Evolutionary conservation across 2,329 filamentous ascomycete genomes (phyloP), one percentile per base, ranked within the genome.

Genomic region (Pezicula radicicola): DNA sequence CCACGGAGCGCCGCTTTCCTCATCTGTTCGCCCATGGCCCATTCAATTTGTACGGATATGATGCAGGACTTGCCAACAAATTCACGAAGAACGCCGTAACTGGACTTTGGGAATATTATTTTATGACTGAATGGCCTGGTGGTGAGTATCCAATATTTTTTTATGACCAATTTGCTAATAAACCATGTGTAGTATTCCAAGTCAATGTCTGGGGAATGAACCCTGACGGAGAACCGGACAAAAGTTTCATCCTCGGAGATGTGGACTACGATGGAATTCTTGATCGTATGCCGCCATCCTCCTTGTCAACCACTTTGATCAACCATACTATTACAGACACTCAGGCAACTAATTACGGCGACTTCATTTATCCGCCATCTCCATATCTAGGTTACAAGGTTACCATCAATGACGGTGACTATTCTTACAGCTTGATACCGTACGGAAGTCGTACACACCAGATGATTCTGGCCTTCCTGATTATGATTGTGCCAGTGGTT

Each of bases 191-290:
- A 2, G 68, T 77, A 46, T 77, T 81, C 49, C 81, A 85, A 60
- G 68, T 85, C 54, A 87, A 85, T 57, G 73, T 84, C 6, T 87
- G 84, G 84, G 84, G 84, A 42, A 81, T 85, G 63, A 83, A 85
- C 57, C 75, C 77, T 0, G 76, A 85, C 63, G 81, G 82, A n/a
- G 69, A 78, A 58, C 82, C 83, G 0, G 84, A 87, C 62, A 74
- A 81, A 52, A 76, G 76, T 8, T 76, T 72, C 52, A 76, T 83
- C 4, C 80, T 75, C 54, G 84, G 84, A 13, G 84, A 87, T 61
- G 75, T 83, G n/a, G 79, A 86, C 59, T 72, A 72, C 19, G 82
- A 86, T 62, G 73, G 73, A 2, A 72, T 86, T 7, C 68, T 85
- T 18, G 84, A 87, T 60, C 79, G 81, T 39, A 72, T 86, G 36